Percentiles rank a stretch among this genome's conserved stretches.
These are phyloP conservation scores for Cladobotryum mycophilum DNA, from an alignment of 2,329 filamentous ascomycete genomes.

Conservation along the genomic window DNA sequence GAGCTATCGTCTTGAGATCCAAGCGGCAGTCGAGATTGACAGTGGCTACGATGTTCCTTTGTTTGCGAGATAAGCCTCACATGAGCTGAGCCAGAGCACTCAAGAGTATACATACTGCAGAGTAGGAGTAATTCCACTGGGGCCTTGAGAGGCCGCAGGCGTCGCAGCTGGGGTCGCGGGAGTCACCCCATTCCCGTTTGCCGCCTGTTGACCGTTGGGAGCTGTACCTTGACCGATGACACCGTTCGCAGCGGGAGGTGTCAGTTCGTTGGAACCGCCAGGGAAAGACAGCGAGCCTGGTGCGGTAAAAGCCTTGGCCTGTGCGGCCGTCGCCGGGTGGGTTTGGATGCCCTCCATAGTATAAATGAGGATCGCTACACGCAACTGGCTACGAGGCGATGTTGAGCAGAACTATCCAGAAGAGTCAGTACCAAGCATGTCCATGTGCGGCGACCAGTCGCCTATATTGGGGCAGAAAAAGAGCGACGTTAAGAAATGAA, in stretches of 20 bases:
- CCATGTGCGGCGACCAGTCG: not conserved
- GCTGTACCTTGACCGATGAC: constrained; percentile 37
- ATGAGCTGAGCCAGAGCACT: constrained; percentile 26
- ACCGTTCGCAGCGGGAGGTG: constrained; percentile 68
- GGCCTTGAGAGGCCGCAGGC: constrained; percentile 72
- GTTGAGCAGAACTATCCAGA: constrained; percentile 29
- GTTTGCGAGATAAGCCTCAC: constrained; percentile 47
- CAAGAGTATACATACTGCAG: constrained; percentile 80
- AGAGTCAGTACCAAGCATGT: constrained; percentile 21
- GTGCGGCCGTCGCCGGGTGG: constrained; percentile 82
- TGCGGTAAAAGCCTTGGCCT: constrained; percentile 94
- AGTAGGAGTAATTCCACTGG: constrained; percentile 85
- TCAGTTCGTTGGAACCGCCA: constrained; percentile 74
- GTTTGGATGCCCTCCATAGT: constrained; percentile 84
- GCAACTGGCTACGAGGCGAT: constrained; percentile 12
- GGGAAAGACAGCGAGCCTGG: constrained; percentile 90
- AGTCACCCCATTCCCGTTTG: constrained; percentile 72
- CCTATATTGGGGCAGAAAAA: not conserved
- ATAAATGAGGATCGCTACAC: constrained; percentile 27
- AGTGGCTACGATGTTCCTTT: constrained; percentile 97
- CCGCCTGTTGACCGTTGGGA: constrained; percentile 48
- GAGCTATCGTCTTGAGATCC: constrained; percentile 96
- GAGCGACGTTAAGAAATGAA: not conserved
- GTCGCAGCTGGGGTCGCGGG: constrained; percentile 88
- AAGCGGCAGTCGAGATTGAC: constrained; percentile 96